Evolutionary conservation across 352 stramenopile species (phyloP), one percentile per base, ranked within the genome.

Genomic region (Phytophthora vignae): DNA sequence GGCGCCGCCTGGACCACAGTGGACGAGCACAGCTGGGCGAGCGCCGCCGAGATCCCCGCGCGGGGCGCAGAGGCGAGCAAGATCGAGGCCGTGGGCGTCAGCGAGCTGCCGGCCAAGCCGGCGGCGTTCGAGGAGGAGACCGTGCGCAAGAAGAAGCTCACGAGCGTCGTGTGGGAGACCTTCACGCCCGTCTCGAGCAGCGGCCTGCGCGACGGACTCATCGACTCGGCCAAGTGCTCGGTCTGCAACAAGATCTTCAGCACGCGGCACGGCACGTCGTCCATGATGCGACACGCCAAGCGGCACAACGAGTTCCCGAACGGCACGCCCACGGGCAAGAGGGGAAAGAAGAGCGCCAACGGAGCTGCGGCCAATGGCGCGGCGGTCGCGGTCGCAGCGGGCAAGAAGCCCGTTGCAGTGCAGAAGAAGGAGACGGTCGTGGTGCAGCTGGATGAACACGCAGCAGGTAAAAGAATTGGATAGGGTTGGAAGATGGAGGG

Each of bases 211-310:
- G 86, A 94, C 58, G 87, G 87, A 25, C 64, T 91, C 53, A 74
- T 92, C 21, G 87, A 94, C 62, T 88, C 87, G 46, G 87, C 87
- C 54, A 91, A 92, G 68, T 94, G 87, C 73, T 87, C 76, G 2
- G 72, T 92, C 6, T 94, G 87, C 75, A 83, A 75, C 67, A 94
- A 94, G 64, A 74, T 92, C 29, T 94, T 94, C 65, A 92, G 84
- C 27, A 92, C 87, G 60, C 75, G 87, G n/a, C 87, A 94, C 60
- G 87, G 87, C 57, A 94, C 87, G 56, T 94, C 87, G 53, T 90
- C 80, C 11, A 94, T 94, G 87, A 94, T 94, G 87, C 87, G 87
- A 27, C 87, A 94, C 59, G 87, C 87, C 33, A 94, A 92, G 78
- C 79, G 87, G 40, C 87, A 94, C 62, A 91, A 62, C 53, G 87